Evolutionary conservation across 2,329 filamentous ascomycete genomes (phyloP), one percentile per base, ranked within the genome.

Genomic region (Ascochyta koolunga): DNA sequence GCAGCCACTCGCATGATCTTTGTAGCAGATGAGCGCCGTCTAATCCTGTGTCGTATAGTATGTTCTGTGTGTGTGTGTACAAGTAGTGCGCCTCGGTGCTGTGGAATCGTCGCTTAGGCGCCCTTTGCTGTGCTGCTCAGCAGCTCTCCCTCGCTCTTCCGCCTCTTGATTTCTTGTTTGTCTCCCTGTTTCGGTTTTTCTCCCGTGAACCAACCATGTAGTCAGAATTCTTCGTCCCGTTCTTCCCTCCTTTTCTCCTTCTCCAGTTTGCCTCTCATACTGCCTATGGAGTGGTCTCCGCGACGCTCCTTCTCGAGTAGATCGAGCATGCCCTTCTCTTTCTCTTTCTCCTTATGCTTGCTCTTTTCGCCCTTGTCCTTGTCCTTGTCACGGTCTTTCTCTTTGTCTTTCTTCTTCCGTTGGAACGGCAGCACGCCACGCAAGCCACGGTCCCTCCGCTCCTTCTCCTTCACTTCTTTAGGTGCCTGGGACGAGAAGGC

Each of bases 391-490:
- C 51, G 54, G 13, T 62, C 61, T 29, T 58, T 60, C 5, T 64
- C 65, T 41, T 65, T 66, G 32, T 68, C 66, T 38, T 72, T 74
- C 25, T 71, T 68, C 55, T 72, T 74, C 5, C 71, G 69, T 54
- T 69, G 65, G 52, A 74, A 74, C 1, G 70, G 71, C 7, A 75
- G 56, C 5, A 79, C 70, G 5, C 70, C 71, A 8, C 74, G 68
- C 42, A 78, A 63, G 5, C 76, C 70, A 32, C 76, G 71, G 55
- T 77, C 69, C 33, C 67, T 74, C n/a, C 68, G 69, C 48, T 76
- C 74, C 36, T 70, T 72, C 19, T 73, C 68, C 37, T 73, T 73
- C 36, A 67, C 25, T 16, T 51, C 54, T n/a, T 69, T 65, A 27
- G 68, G 66, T 21, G 49, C 45, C 33, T 71, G 70, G 18, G 68